These are phyloP conservation scores for Pythium grandisporangium DNA, from an alignment of 352 stramenopile genomes.

Conservation along the genomic window DNA sequence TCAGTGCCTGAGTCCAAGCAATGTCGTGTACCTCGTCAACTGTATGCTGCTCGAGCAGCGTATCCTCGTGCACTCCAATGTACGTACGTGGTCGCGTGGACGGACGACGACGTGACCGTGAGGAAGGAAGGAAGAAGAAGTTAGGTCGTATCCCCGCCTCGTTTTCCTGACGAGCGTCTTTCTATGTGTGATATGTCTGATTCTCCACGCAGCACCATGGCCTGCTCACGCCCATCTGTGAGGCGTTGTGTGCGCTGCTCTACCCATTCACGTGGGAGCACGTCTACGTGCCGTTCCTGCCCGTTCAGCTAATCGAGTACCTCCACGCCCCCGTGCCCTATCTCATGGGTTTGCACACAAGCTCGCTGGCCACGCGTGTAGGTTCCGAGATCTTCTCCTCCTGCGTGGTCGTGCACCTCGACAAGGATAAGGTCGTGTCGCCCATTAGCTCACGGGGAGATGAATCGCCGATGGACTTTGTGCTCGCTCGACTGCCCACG, in stretches of 20 bases:
- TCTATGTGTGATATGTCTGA: background rate
- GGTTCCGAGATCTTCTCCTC: constrained; percentile 70
- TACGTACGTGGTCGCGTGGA: no score
- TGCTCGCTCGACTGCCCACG: constrained; percentile 31
- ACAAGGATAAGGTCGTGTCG: constrained; percentile 78
- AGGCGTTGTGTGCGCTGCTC: constrained; percentile 69
- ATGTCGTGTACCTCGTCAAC: constrained; percentile 75
- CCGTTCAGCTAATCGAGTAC: constrained; percentile 76
- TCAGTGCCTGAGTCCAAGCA: constrained; percentile 69
- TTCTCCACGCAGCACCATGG: constrained; percentile 44
- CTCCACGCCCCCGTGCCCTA: constrained; percentile 79
- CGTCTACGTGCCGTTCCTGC: constrained; percentile 82
- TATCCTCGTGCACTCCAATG: constrained; percentile 71
- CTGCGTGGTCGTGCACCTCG: constrained; percentile 74
- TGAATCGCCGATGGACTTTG: constrained; percentile 40
- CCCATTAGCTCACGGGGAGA: constrained; percentile 52
- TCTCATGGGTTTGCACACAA: constrained; percentile 80
- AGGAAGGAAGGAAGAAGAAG: no score
- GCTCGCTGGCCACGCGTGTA: constrained; percentile 60
- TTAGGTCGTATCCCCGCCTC: no score
- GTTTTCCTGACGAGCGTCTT: background rate
- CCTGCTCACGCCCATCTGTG: constrained; percentile 64
- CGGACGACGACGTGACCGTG: background rate
- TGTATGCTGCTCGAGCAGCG: constrained; percentile 80
- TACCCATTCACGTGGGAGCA: constrained; percentile 83